Conservation (phyloP, 208 protist genomes). For the Acanthamoeba royreba region DNA sequence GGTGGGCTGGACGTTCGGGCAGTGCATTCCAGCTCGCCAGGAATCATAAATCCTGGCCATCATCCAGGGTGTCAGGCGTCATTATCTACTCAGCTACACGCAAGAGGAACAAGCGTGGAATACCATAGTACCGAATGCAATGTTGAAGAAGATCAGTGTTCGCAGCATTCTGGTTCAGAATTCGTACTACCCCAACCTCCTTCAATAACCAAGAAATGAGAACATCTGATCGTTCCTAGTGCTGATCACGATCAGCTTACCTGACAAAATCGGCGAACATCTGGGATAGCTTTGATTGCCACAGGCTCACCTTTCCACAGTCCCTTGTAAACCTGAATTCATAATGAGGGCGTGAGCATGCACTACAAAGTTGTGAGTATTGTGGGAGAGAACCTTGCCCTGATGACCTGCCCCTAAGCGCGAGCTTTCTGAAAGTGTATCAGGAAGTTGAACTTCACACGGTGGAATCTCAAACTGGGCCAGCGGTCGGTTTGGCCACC, state of each 20-base stretch:
- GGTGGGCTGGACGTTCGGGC: neutral
- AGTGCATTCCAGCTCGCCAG: neutral
- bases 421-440: neutral
- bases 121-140: neutral
- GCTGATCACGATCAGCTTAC: neutral
- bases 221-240: neutral
- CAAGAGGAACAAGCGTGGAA: neutral
- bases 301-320: neutral
- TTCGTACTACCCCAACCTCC: neutral
- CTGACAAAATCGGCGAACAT: neutral
- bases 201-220: neutral
- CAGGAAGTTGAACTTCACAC: neutral
- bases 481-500: neutral
- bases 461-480: neutral
- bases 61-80: neutral
- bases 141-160: neutral
- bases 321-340: neutral
- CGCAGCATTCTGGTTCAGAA: neutral
- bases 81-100: neutral
- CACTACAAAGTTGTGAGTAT: neutral
- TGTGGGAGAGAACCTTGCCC: neutral
- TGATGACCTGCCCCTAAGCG: neutral
- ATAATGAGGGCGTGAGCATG: neutral
- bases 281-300: neutral
- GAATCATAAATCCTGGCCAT: neutral